Conservation (phyloP, 2,329 filamentous ascomycete species). For the Colletotrichum falcatum region DNA sequence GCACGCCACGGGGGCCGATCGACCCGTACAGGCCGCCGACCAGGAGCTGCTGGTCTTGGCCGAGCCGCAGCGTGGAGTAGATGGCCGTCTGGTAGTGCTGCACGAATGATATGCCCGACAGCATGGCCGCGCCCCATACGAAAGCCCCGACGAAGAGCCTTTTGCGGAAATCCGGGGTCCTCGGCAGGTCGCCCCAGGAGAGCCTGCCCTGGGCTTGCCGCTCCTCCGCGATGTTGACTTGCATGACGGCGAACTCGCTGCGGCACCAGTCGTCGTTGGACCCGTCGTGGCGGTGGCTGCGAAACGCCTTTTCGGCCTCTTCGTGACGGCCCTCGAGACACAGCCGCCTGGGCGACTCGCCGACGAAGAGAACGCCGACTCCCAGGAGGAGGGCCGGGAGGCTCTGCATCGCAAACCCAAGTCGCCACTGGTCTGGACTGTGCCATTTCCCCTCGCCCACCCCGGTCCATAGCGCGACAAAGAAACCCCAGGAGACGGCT, state of each 20-base stretch:
- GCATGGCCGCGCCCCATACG: constrained; percentile 56
- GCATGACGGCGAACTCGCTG: constrained; percentile 51
- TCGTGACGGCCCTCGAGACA: constrained; percentile 52
- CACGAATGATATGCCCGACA: constrained; percentile 57
- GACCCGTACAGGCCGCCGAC: constrained; percentile 56
- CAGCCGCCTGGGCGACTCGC: constrained; percentile 53
- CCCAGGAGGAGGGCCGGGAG: constrained; percentile 52
- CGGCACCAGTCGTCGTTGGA: constrained; percentile 53
- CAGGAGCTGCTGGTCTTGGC: constrained; percentile 52
- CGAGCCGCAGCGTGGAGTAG: constrained; percentile 54
- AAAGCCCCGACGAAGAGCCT: constrained; percentile 54
- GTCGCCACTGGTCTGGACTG: constrained; percentile 53
- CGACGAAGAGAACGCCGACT: constrained; percentile 50
- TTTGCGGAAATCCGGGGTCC: constrained; percentile 50
- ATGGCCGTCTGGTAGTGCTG: constrained; percentile 58
- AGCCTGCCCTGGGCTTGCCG: constrained; percentile 46
- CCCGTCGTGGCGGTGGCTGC: constrained; percentile 51
- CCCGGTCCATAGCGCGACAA: constrained; percentile 54
- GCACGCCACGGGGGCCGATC: constrained; percentile 53
- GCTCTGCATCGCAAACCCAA: constrained; percentile 53
- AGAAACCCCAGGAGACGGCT: constrained; percentile 58
- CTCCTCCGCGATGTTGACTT: constrained; percentile 53
- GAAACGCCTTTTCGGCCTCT: constrained; percentile 51
- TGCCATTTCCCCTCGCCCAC: constrained; percentile 54
- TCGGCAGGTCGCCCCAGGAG: constrained; percentile 50